Evolutionary conservation across 306 rosid species (phyloP), one percentile per base, ranked within the genome.

Genomic region (Nissolia schottii): DNA sequence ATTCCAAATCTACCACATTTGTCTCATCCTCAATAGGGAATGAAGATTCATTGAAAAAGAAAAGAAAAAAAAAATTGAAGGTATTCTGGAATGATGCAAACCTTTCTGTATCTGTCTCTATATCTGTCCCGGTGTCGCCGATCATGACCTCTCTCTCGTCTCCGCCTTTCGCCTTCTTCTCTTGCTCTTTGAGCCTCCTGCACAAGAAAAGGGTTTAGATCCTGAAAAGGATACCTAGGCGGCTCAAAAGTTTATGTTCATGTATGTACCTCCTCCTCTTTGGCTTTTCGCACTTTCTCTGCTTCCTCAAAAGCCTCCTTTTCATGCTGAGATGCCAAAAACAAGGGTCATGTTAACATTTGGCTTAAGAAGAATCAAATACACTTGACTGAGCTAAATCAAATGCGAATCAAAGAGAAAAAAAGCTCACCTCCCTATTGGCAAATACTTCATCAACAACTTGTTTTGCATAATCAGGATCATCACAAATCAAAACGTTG

Each of bases 111-210:
- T 84, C 60, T 85, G 85, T 91, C 96, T 65, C 54, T 91, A 32
- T 93, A 75, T 82, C 88, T 94, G 78, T 91, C 96, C 24, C 85
- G 77, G 59, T 70, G 51, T 19, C 97, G 85, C 22, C 90, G 83
- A 75, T 91, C 96, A 45, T 85, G 74, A 37, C 91, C 98, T 77
- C 94, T 81, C 63, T 91, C 99, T 40, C 71, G 73, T 56, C 97
- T 88, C 76, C 99, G 79, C 81, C 79, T 85, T 78, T 95, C 99
- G 11, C 97, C 99, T 80, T 95, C 97, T 80, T 91, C 99, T 80
- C 99, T 87, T 43, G 99, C 99, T 80, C 96, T 85, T 78, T 81
- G 88, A 82, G 96, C 96, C 85, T 95, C 99, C 99, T 94, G 94
- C 66, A 80, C 56, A 70, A 50, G 37, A 16, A 14, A 71, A 50